These are phyloP conservation scores for Cenococcum geophilum DNA, from an alignment of 495 filamentous ascomycete genomes.

Conservation along the genomic window DNA sequence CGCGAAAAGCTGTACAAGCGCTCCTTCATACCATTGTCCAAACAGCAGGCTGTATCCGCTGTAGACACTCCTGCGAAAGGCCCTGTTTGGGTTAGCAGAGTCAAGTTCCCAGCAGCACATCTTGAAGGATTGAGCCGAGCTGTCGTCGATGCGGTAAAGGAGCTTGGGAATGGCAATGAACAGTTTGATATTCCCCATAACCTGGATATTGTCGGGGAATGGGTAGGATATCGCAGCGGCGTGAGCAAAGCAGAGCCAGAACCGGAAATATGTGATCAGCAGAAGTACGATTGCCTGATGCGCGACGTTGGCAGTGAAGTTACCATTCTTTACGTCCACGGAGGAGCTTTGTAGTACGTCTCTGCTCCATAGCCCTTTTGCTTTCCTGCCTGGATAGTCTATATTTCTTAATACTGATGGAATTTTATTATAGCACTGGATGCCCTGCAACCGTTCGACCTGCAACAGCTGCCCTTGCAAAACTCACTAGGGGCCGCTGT, in stretches of 20 bases:
- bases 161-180: background rate
- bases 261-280: background rate
- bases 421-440: slow-evolving; percentile 9
- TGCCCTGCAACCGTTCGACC: slow-evolving; percentile 9
- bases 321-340: slow-evolving; percentile 26
- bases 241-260: background rate
- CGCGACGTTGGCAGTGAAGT: slow-evolving; percentile 14
- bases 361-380: no score
- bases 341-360: slow-evolving; percentile 11
- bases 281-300: slow-evolving; percentile 14
- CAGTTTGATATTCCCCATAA: background rate
- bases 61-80: background rate
- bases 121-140: background rate
- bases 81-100: background rate
- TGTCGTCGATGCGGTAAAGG: background rate
- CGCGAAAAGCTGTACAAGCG: background rate
- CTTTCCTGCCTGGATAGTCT: no score
- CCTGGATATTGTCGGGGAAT: background rate
- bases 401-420: background rate
- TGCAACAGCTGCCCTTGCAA: background rate
- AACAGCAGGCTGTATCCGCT: slow-evolving; percentile 23
- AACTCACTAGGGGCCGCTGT: slow-evolving; percentile 18
- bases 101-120: background rate
- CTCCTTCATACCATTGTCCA: slow-evolving; percentile 35
- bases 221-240: background rate